Base-by-base conservation (phyloP, 306 rosid genomes). In the Senna siamea region DNA sequence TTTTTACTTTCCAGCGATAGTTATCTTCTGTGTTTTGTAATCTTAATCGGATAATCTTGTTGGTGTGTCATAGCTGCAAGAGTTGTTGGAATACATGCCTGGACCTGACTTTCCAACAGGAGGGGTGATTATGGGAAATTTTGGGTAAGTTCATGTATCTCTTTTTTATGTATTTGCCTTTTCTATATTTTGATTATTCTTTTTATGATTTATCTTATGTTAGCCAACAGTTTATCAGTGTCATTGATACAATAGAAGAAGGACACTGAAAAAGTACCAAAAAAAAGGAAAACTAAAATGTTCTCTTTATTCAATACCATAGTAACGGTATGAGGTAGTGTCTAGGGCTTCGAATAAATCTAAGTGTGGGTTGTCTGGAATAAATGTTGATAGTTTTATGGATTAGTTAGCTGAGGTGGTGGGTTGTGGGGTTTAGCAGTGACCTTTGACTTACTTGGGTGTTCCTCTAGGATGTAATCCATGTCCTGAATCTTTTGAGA, bases 21-120 rank as follows among this genome's bases (percentile, higher is more conserved):
- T 46, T 60, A 20, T 30, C 72, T 26, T n/a, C n/a, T n/a, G n/a
- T n/a, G n/a, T n/a, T n/a, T n/a, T n/a, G n/a, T 26, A 26, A 44
- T 75, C 13, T 35, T 43, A 9, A 18, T n/a, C 22, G 37, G 55
- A 34, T 37, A 66, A 46, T 66, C 3, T 65, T 17, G 35, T 79
- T 80, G 67, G 54, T 79, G 52, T 74, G 40, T 77, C 60, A 54
- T 79, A 94, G 97, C 72, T 94, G 77, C 99, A 94, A 88, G 99
- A 94, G 85, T 83, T 94, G 85, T 87, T 94, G 74, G 99, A 94
- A 80, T 94, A 92, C 90, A 94, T 94, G 99, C 99, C 99, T 38
- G 99, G 95, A 75, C 99, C 99, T 13, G 99, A 94, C 81, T 94
- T 94, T 86, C 99, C 97, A 13, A 92, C 99, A n/a, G 99, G 99